Evolutionary conservation across 495 filamentous ascomycete genomes (phyloP), one percentile per base, ranked within the genome.

Genomic region (Penicillium angulare): DNA sequence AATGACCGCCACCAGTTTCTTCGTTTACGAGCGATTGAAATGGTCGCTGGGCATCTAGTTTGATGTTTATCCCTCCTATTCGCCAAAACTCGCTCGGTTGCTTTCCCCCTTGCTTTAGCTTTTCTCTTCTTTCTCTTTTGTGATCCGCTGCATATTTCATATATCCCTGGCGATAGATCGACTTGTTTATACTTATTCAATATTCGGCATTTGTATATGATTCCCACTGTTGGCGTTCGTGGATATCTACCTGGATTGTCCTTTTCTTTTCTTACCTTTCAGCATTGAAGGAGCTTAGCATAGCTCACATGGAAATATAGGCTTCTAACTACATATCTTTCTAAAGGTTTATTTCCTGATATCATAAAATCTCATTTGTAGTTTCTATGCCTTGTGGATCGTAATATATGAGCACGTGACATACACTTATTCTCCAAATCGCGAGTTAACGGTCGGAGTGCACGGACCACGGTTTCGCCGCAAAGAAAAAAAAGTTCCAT

Each of bases 21-120:
- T 80, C 56, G 83, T 85, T 7, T 97, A 97, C 57, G 92, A 97
- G 72, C 77, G 92, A 58, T 69, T 84, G 52, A 96, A 92, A 75
- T 80, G 75, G 56, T 74, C 74, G 53, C 67, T 93, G 50, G 85
- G 86, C 32, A 91, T 93, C 49, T 91, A 79, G 65, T 57, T 12
- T 6, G 26, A 43, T 27, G 12, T 7, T 9, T 23, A 18, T 22
- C 42, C 20, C 2, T 24, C 22, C 13, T 34, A 33, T 17, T 18
- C 6, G 26, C 26, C 26, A 12, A 29, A 5, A 6, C 12, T 12
- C 26, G 5, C 16, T 38, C n/a, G 16, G 12, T 16, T 7, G 10
- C 21, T 24, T 16, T 31, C 41, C 5, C 24, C 26, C 2, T 27
- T 13, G 31, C n/a, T 29, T n/a, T 12, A 26, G 21, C 13, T 15